Base-by-base conservation (phyloP, 2,329 filamentous ascomycete species). In the Corinectria fuckeliana region DNA sequence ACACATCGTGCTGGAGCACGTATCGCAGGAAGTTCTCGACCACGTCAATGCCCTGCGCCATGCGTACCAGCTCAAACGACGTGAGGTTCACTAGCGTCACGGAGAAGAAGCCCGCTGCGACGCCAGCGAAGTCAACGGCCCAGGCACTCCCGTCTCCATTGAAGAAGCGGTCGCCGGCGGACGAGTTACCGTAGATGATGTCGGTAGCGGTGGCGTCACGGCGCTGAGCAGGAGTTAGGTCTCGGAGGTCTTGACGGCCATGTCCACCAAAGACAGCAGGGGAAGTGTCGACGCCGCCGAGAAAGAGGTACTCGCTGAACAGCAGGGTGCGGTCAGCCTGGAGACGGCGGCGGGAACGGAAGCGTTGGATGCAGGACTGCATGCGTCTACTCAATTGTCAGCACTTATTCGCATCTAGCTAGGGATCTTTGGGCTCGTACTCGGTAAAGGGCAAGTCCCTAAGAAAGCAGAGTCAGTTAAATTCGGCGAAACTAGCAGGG, bases 1-100 rank as follows among this genome's bases (percentile, higher is more conserved):
- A 97, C 14, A 96, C 94, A 34, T 91, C 85, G 71, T 98, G 93
- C 60, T 90, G 85, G 9, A 93, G 81, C 1, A 98, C 81, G 66
- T 97, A 99, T 64, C 92, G 91, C 63, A 97, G 85, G 72, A 98
- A 98, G 71, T 95, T 96, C 60, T 87, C 85, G 38, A 97, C 81
- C 0, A 96, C 85, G 30, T 84, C 82, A 18, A 88, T 86, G 3
- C 87, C 87, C 3, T 56, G 52, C n/a, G 83, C 77, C 61, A 93
- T 82, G 11, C 82, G 76, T 0, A 77, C 72, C 14, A 77, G 80
- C 11, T 87, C 83, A 48, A 86, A 85, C 16, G 85, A 81, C 34
- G 85, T 85, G 34, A 85, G 78, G 23, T 78, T 78, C 0, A 85
- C 82, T 5, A 91, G 82, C 2, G 63, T 51, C 8, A 80, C 86